Percentiles rank a stretch among this genome's conserved stretches.
These are phyloP conservation scores for Penicillium parvum DNA, from an alignment of 495 filamentous ascomycete genomes.

Conservation along the genomic window DNA sequence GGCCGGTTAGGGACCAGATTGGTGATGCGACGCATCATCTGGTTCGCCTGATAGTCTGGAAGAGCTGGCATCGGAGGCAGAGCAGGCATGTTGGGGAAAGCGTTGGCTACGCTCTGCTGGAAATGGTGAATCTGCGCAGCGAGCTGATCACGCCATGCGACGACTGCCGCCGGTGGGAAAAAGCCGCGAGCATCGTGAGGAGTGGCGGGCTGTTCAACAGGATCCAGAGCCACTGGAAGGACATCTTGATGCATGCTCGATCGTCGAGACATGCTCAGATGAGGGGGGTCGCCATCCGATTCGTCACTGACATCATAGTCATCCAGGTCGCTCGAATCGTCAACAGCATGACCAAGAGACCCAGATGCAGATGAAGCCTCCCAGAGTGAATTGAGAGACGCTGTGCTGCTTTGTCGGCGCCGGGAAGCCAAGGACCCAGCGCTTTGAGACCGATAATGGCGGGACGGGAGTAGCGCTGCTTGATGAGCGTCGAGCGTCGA, in stretches of 20 bases:
- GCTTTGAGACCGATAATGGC: constrained; percentile 55
- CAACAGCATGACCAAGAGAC: constrained; percentile 38
- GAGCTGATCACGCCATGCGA: constrained; percentile 72
- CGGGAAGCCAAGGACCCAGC: constrained; percentile 50
- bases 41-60: constrained; percentile 68
- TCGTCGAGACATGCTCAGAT: constrained; percentile 43
- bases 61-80: constrained; percentile 57
- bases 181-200: constrained; percentile 33
- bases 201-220: constrained; percentile 26
- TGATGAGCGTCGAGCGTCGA: constrained; percentile 55
- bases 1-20: constrained; percentile 63
- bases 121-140: constrained; percentile 74
- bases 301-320: constrained; percentile 35
- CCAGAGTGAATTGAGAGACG: constrained; percentile 61
- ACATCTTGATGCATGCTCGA: constrained; percentile 42
- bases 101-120: constrained; percentile 66
- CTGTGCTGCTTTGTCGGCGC: constrained; percentile 63
- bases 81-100: constrained; percentile 63
- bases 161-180: constrained; percentile 58
- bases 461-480: constrained; percentile 48
- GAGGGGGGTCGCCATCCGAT: constrained; percentile 33
- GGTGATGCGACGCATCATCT: constrained; percentile 68
- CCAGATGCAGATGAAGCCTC: constrained; percentile 45
- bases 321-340: constrained; percentile 38
- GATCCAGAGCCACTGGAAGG: constrained; percentile 13